phyloP scores from a whole-genome alignment of 345 rosid genomes.

The Eucalyptus tenuipes region DNA sequence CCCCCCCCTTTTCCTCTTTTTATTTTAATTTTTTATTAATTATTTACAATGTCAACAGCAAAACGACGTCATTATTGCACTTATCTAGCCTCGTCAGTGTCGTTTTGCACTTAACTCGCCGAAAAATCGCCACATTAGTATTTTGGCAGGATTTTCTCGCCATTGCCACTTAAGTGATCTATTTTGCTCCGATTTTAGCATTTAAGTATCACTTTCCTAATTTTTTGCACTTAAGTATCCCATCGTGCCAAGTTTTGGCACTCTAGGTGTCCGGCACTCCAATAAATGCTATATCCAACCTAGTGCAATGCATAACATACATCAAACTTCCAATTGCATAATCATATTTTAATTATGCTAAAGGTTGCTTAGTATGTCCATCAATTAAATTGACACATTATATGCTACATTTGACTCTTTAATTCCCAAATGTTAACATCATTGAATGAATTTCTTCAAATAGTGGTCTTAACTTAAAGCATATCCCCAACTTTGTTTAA shows the following conservation, averaged over 20 bases:
- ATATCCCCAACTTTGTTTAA: not conserved
- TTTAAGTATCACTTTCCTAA: too few species aligned
- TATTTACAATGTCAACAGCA: fast-evolving
- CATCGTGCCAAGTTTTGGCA: too few species aligned
- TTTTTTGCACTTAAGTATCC: too few species aligned
- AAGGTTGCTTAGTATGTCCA: not conserved
- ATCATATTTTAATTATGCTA: not conserved
- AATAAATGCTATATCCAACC: not conserved
- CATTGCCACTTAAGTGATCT: too few species aligned
- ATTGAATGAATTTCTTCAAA: not conserved
- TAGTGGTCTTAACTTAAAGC: not conserved
- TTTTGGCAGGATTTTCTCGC: too few species aligned
- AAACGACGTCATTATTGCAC: fast-evolving
- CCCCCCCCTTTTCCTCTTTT: fast-evolving
- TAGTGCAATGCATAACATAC: not conserved
- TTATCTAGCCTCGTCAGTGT: too few species aligned
- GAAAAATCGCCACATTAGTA: too few species aligned
- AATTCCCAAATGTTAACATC: not conserved
- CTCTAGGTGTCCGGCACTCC: too few species aligned
- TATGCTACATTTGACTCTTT: not conserved
- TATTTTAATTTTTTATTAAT: too few species aligned
- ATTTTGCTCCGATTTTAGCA: too few species aligned
- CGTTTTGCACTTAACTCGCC: too few species aligned
- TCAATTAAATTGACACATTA: not conserved
- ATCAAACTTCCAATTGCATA: not conserved